These are phyloP conservation scores for Chytriomyces sp. DNA, from an alignment of 192 early-diverging fungal genomes.

Conservation along the genomic window DNA sequence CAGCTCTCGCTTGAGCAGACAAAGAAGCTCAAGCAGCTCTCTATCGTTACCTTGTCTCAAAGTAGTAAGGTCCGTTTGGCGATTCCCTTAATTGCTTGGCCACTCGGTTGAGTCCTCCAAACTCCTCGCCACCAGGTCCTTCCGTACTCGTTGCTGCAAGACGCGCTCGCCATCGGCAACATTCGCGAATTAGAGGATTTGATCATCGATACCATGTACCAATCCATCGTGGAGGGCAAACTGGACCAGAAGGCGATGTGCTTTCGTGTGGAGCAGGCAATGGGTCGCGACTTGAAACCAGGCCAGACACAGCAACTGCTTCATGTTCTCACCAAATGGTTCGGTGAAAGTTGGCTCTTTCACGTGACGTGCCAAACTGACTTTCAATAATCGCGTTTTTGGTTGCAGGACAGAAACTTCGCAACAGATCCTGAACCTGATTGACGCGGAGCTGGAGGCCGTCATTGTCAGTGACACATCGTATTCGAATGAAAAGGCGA, in stretches of 20 bases:
- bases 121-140: conserved; percentile 63
- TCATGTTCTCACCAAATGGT: conserved; percentile 59
- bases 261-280: conserved; percentile 77
- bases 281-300: conserved; percentile 78
- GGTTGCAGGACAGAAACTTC: conserved; percentile 57
- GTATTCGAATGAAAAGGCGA: conserved; percentile 34
- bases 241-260: conserved; percentile 78
- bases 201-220: conserved; percentile 85
- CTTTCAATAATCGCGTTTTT: background rate
- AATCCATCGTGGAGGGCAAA: conserved; percentile 75
- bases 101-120: background rate
- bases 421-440: conserved; percentile 50
- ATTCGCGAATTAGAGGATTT: conserved; percentile 84
- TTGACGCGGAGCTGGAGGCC: conserved; percentile 56
- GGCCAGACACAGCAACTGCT: conserved; percentile 63
- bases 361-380: no score
- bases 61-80: conserved; percentile 22
- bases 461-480: conserved; percentile 39
- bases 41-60: conserved; percentile 72
- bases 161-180: conserved; percentile 72
- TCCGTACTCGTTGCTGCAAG: conserved; percentile 63
- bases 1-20: conserved; percentile 32
- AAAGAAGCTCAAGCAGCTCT: conserved; percentile 68
- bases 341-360: background rate
- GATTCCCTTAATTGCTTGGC: conserved; percentile 2